Conservation (phyloP, 805 yeast species). For the Yamadazyma paraphyllophila region DNA sequence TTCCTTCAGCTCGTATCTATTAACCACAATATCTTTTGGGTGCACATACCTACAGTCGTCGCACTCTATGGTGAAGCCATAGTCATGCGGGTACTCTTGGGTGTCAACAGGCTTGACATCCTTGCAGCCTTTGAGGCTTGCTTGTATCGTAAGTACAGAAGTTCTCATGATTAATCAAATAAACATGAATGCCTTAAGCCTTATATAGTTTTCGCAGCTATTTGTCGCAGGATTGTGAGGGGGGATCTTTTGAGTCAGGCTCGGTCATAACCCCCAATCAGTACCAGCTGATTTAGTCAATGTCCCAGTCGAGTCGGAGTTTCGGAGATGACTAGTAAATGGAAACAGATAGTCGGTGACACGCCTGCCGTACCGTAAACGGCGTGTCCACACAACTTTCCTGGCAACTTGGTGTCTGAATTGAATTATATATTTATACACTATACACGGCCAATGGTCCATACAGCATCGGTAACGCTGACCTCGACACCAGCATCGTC, state of each 20-base stretch:
- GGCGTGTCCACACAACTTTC: background rate
- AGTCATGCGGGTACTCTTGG: constrained; percentile 17
- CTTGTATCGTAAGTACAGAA: constrained; percentile 9
- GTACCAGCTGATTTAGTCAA: too few species aligned
- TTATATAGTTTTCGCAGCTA: constrained; percentile 4
- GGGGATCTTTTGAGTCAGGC: constrained; percentile 5
- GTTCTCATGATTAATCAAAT: constrained; percentile 11
- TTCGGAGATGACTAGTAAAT: background rate
- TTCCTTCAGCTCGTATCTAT: constrained; percentile 9
- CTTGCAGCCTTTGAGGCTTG: constrained; percentile 13
- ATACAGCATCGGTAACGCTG: constrained; percentile 68
- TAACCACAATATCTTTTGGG: constrained; percentile 9
- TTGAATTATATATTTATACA: too few species aligned
- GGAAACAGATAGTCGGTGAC: background rate
- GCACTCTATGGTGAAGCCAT: constrained; percentile 12
- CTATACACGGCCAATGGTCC: constrained; percentile 49
- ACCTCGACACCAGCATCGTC: constrained; percentile 81
- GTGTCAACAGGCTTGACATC: constrained; percentile 15
- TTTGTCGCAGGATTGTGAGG: background rate
- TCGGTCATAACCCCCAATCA: background rate
- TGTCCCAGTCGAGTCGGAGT: background rate
- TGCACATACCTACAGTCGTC: constrained; percentile 7
- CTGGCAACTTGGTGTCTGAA: too few species aligned
- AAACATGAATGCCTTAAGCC: background rate
- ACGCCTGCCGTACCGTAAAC: background rate